These are phyloP conservation scores for Candolleomyces eurysporus DNA, from an alignment of 768 basidiomycete genomes.

Conservation along the genomic window DNA sequence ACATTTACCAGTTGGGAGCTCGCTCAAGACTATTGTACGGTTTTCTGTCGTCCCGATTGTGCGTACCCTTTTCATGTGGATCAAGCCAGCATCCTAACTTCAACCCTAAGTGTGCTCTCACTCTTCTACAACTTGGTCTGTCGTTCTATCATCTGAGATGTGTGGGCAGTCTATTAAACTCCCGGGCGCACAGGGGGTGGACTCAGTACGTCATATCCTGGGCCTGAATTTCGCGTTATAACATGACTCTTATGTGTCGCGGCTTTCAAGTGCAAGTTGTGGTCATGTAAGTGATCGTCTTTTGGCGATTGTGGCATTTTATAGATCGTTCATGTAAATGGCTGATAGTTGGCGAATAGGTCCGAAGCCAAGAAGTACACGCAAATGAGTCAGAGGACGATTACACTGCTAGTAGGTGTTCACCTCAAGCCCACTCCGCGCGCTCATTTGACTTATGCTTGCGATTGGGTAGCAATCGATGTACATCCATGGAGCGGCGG, in stretches of 20 bases:
- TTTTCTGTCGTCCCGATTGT: not conserved
- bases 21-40: not conserved
- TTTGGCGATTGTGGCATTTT: too few relatives aligned
- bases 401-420: too few relatives aligned
- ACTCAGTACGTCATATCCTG: not conserved
- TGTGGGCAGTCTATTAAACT: not conserved
- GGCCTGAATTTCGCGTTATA: not conserved
- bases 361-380: not conserved
- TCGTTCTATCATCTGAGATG: not conserved
- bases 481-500: not conserved
- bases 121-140: not conserved
- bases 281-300: not conserved
- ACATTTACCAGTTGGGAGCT: not conserved
- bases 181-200: not conserved
- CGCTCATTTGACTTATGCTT: not conserved
- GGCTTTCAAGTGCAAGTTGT: not conserved
- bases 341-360: not conserved
- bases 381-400: not conserved
- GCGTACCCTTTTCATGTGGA: not conserved
- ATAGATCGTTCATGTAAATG: not conserved
- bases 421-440: too few relatives aligned
- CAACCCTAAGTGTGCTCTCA: not conserved
- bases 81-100: too few relatives aligned
- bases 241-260: not conserved
- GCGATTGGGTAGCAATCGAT: not conserved